Percentiles rank a stretch among this genome's conserved stretches.
Conservation (phyloP, 1,284 basidiomycete species). For the Naganishia albida region DNA sequence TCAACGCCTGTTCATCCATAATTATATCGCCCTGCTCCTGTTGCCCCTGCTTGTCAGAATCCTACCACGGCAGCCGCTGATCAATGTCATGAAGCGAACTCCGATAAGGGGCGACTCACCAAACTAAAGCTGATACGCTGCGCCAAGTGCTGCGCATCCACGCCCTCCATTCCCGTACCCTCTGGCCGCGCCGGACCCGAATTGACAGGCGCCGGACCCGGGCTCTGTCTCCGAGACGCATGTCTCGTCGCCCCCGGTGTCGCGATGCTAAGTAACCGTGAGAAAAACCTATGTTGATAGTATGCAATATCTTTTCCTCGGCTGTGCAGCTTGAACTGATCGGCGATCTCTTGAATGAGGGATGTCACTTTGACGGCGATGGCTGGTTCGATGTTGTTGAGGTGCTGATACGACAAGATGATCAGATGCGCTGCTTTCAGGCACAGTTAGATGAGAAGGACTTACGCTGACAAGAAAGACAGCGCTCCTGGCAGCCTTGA, state of each 20-base stretch:
- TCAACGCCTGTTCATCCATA: conserved; percentile 17
- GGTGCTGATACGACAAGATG: conserved; percentile 6
- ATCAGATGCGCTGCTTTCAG: not conserved
- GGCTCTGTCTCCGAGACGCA: conserved; percentile 10
- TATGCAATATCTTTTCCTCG: conserved; percentile 28
- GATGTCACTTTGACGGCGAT: conserved; percentile 16
- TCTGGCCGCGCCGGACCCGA: not conserved
- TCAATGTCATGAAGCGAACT: no score
- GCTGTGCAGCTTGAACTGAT: conserved; percentile 17
- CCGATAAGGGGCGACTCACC: not conserved
- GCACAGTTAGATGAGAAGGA: not conserved
- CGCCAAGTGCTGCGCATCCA: conserved; percentile 12
- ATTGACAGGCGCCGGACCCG: not conserved
- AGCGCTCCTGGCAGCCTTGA: conserved; percentile 29
- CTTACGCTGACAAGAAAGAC: conserved; percentile 34
- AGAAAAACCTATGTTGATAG: conserved; percentile 30
- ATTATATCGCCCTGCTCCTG: conserved; percentile 1
- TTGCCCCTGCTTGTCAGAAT: conserved; percentile 7
- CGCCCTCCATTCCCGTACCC: not conserved
- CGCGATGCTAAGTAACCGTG: conserved; percentile 20
- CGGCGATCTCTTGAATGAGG: conserved; percentile 23
- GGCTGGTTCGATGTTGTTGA: conserved; percentile 15
- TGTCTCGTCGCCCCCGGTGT: conserved; percentile 16
- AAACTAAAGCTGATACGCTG: conserved; percentile 18
- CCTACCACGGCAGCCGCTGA: not conserved